Evolutionary conservation across 176 grass and related monocot genomes (phyloP).

Genomic region (Panicum miliaceum): DNA sequence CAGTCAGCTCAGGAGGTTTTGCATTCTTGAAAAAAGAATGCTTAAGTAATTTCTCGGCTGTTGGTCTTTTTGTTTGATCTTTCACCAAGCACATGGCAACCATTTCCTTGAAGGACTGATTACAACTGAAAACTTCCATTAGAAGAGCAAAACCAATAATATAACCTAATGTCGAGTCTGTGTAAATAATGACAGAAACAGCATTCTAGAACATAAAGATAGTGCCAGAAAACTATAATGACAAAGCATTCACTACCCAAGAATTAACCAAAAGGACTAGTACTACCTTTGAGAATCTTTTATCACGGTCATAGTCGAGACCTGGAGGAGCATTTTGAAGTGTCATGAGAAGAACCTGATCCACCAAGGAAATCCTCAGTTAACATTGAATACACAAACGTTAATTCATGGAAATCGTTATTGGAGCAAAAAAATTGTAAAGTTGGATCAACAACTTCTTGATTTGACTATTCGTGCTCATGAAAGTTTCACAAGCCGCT

Average conservation of each 20-base stretch:
- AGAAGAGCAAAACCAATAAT: constrained; percentile 44
- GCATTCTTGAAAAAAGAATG: constrained; percentile 97
- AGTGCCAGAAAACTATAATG: constrained; percentile 61
- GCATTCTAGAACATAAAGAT: constrained; percentile 61
- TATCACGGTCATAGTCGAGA: constrained; percentile 99
- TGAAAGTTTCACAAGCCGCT: neutral
- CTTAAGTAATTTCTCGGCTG: constrained; percentile 89
- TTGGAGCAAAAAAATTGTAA: constrained; percentile 31
- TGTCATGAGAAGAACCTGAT: constrained; percentile 99
- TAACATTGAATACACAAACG: neutral
- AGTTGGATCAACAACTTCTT: constrained; percentile 1
- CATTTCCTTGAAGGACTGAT: constrained; percentile 99
- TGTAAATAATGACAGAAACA: constrained; percentile 54
- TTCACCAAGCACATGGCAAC: constrained; percentile 99
- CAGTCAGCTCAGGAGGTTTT: constrained; percentile 78
- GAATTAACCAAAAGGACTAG: constrained; percentile 54
- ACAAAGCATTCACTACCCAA: constrained; percentile 30
- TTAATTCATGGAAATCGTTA: constrained; percentile 22
- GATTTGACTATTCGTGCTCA: neutral
- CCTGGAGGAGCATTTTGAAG: constrained; percentile 97
- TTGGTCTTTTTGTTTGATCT: constrained; percentile 99
- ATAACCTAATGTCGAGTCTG: constrained; percentile 50
- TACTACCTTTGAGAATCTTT: constrained; percentile 96
- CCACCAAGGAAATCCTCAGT: constrained; percentile 21
- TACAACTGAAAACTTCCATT: constrained; percentile 67